A percentile compares a stretch with the other conserved stretches of the same genome.
These are phyloP conservation scores for Phtheirospermum japonicum DNA, from an alignment of 257 asterid species.

Conservation along the genomic window DNA sequence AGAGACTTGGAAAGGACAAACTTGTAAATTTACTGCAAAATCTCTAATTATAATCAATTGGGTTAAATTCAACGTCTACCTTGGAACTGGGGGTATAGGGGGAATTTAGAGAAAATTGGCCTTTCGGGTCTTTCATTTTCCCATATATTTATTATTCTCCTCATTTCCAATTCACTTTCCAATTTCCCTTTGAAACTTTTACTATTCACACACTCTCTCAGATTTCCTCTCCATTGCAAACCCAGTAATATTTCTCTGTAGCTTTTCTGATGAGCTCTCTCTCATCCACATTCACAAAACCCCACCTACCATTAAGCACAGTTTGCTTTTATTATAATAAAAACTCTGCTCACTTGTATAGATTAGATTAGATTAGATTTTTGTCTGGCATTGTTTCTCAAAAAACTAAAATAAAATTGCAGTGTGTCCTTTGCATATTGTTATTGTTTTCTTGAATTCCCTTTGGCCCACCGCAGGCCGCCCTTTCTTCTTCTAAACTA, in stretches of 20 bases:
- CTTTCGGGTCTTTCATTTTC: background rate
- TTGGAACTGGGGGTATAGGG: too few relatives aligned
- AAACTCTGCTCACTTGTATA: background rate
- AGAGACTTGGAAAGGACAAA: constrained; percentile 12
- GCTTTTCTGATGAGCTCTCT: background rate
- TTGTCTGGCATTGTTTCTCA: background rate
- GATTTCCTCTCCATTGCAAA: background rate
- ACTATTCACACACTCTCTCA: background rate
- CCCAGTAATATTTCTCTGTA: background rate
- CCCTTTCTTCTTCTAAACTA: constrained; percentile 1
- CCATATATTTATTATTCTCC: background rate
- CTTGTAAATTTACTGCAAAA: background rate
- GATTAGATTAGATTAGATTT: background rate
- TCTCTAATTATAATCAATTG: too few relatives aligned
- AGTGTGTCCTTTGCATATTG: background rate
- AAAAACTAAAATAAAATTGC: background rate
- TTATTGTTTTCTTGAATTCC: background rate
- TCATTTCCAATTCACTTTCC: background rate
- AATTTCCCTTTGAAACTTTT: background rate
- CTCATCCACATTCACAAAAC: background rate
- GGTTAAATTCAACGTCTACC: background rate
- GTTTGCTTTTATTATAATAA: background rate
- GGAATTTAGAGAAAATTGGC: too few relatives aligned
- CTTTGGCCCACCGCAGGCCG: background rate
- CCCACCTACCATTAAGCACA: background rate